Conservation (phyloP, 768 basidiomycete genomes). For the Lactarius trivialis region DNA sequence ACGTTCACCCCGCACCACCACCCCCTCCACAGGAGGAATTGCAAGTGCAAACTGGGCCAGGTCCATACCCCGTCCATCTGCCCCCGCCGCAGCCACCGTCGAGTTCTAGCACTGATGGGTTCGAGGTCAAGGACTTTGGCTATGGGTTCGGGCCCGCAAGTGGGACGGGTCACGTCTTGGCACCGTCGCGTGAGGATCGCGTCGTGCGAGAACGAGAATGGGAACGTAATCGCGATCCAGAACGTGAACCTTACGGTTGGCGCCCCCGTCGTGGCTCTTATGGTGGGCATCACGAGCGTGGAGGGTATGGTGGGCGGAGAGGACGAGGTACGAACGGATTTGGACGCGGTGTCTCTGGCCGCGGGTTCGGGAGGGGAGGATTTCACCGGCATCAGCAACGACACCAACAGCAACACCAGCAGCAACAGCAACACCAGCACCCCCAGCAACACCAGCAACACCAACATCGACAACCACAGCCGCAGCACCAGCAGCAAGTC, state of each 20-base stretch:
- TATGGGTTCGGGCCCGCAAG: constrained; percentile 52
- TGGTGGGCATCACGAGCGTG: constrained; percentile 19
- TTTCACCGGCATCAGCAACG: constrained; percentile 8
- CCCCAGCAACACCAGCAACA: constrained; percentile 10
- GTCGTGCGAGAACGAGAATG: constrained; percentile 27
- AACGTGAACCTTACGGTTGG: constrained; percentile 23
- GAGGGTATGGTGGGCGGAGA: constrained; percentile 20
- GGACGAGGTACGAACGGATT: constrained; percentile 26
- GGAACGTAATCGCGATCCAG: constrained; percentile 26
- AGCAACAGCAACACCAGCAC: constrained; percentile 5
- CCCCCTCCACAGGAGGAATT: constrained; percentile 9
- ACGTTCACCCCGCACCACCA: constrained; percentile 5
- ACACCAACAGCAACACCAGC: neutral
- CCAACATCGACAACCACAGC: neutral
- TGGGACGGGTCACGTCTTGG: constrained; percentile 32
- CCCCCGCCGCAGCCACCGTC: constrained; percentile 13
- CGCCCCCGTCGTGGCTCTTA: constrained; percentile 33
- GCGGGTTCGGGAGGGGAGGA: constrained; percentile 15
- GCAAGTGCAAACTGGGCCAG: constrained; percentile 17
- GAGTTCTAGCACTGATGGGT: constrained; percentile 33
- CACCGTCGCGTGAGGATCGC: constrained; percentile 29
- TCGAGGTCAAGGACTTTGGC: constrained; percentile 56
- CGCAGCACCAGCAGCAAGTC: neutral
- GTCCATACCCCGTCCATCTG: constrained; percentile 17
- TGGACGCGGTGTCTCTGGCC: constrained; percentile 26